Evolutionary conservation across 1,284 basidiomycete species (phyloP), one percentile per base, ranked within the genome.

Genomic region (Ganoderma resinaceum): DNA sequence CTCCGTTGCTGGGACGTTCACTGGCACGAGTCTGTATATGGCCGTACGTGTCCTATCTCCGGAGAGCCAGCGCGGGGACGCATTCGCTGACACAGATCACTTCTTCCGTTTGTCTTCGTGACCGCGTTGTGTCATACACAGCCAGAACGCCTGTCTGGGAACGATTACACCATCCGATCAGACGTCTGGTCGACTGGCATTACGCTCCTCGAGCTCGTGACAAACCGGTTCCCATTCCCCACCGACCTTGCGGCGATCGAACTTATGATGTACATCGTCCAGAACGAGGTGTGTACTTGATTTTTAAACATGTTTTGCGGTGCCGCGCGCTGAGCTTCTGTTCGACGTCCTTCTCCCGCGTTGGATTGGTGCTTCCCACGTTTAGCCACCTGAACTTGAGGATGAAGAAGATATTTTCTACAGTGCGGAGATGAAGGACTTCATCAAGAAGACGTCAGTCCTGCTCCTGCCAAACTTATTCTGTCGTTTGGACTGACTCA

Each of bases 151-250:
- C 96, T 99, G 74, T 91, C 90, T 66, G 96, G 96, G 9, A 86
- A 92, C 66, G 89, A 92, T 63, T 99, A 99, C 80, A 94, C 93
- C 35, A 98, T 98, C 78, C 91, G 93, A 64, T 95, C 96, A 29
- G 97, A 99, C 78, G 96, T 99, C n/a, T 99, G 97, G 97, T 98
- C 97, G 1, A 92, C 95, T 37, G 97, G 97, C 29, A 89, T 99
- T 52, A 94, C 97, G 0, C 86, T 99, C 33, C 87, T 99, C 70
- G 97, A 99, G 81, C 89, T 99, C 29, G 94, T 97, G 0, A 91
- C 95, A 79, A 97, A 98, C 77, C 91, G 93, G 20, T 98, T 97
- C 85, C 98, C 98, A 1, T 99, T 98, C 84, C 95, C 97, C 1
- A 91, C 89, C 59, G 96, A 98, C 76, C 86, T 96, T 53, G 93